phyloP scores from a whole-genome alignment of 1,284 basidiomycete genomes.

The Boletus sp. region DNA sequence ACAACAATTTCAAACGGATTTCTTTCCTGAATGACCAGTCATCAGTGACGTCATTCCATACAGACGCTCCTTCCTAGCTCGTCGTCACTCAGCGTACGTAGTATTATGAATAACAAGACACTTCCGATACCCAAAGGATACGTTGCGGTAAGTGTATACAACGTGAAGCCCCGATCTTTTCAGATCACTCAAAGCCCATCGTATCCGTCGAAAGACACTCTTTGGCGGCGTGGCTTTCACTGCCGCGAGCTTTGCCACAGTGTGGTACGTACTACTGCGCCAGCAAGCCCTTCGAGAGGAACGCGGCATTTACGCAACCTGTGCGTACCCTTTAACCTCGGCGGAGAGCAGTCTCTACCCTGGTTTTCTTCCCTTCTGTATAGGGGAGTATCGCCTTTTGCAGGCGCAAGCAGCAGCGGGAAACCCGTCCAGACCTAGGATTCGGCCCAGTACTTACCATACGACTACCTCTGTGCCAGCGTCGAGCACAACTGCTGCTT shows the following conservation, averaged over 20 bases:
- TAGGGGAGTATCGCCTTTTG: constrained; percentile 32
- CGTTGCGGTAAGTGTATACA: constrained; percentile 10
- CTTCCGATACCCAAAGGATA: constrained; percentile 18
- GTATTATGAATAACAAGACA: constrained; percentile 18
- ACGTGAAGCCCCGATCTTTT: too few species aligned
- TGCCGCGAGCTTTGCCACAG: constrained; percentile 18
- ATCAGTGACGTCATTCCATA: too few species aligned
- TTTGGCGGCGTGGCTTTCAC: constrained; percentile 26
- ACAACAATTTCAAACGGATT: too few species aligned
- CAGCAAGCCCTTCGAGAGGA: constrained; percentile 24
- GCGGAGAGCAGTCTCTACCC: not conserved
- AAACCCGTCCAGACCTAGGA: constrained; percentile 22
- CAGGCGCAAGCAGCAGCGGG: constrained; percentile 24
- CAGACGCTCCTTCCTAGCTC: too few species aligned
- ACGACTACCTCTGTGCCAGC: not conserved
- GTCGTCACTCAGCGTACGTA: too few species aligned
- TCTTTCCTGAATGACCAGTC: too few species aligned
- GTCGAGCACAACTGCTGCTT: not conserved
- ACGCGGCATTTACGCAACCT: constrained; percentile 15
- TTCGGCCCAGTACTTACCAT: not conserved
- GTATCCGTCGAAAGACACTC: constrained; percentile 24
- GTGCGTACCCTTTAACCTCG: constrained; percentile 16
- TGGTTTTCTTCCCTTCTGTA: too few species aligned
- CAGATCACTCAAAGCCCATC: not conserved
- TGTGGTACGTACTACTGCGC: constrained; percentile 26